These are phyloP conservation scores for Epichloe elymi DNA, from an alignment of 2,329 filamentous ascomycete genomes.

Conservation along the genomic window DNA sequence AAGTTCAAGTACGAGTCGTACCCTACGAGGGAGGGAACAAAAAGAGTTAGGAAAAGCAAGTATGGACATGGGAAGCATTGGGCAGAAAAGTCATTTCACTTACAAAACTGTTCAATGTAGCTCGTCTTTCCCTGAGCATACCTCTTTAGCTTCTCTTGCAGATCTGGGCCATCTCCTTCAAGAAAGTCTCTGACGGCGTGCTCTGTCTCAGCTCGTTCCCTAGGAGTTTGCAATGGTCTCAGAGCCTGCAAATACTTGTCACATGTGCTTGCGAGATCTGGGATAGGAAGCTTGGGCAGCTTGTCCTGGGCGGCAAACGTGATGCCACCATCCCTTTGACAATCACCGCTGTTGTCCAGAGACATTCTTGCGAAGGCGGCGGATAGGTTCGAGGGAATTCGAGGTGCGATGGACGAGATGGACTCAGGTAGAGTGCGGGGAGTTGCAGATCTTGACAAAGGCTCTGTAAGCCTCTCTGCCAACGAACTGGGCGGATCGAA, in stretches of 20 bases:
- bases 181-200: slow-evolving; percentile 75
- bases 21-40: slow-evolving; percentile 40
- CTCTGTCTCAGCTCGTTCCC: slow-evolving; percentile 74
- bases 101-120: slow-evolving; percentile 98
- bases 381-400: slow-evolving; percentile 11
- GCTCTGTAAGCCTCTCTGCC: slow-evolving; percentile 50
- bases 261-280: slow-evolving; percentile 67
- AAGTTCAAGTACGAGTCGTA: slow-evolving; percentile 98
- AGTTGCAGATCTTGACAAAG: slow-evolving; percentile 18
- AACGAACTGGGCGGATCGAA: slow-evolving; percentile 56
- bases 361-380: slow-evolving; percentile 30
- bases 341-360: slow-evolving; percentile 24
- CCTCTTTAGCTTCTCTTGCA: slow-evolving; percentile 80
- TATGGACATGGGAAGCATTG: background rate
- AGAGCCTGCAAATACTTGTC: slow-evolving; percentile 69
- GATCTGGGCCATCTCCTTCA: slow-evolving; percentile 61
- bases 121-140: slow-evolving; percentile 87
- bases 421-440: slow-evolving; percentile 29
- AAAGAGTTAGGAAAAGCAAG: slow-evolving; percentile 4
- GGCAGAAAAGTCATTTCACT: slow-evolving; percentile 22
- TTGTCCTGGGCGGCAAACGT: slow-evolving; percentile 84
- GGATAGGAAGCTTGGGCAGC: slow-evolving; percentile 84
- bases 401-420: slow-evolving; percentile 8
- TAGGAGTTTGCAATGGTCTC: slow-evolving; percentile 63
- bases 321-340: slow-evolving; percentile 50